Evolutionary conservation across 2,329 filamentous ascomycete genomes (phyloP).

Genomic region (Claviceps citrina): DNA sequence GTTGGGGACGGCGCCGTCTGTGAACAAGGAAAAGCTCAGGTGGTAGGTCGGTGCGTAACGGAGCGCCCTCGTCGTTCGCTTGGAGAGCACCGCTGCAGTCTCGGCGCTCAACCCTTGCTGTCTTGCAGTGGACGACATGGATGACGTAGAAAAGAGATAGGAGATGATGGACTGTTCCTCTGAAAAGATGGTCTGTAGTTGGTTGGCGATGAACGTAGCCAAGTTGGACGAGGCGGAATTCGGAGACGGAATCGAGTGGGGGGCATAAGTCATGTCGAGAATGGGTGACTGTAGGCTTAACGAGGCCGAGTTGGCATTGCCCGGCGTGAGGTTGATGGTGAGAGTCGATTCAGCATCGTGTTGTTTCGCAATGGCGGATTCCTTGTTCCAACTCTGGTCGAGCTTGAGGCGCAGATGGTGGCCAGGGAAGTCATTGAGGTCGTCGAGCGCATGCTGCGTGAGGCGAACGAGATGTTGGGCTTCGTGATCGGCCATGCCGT

Average conservation of each 20-base stretch:
- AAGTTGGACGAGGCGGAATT: conserved; percentile 58
- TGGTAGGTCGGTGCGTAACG: conserved; percentile 92
- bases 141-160: conserved; percentile 49
- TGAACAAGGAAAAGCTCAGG: conserved; percentile 89
- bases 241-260: conserved; percentile 49
- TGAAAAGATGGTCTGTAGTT: conserved; percentile 62
- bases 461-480: conserved; percentile 58
- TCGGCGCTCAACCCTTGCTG: conserved; percentile 33
- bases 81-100: conserved; percentile 40
- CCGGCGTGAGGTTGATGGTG: conserved; percentile 53
- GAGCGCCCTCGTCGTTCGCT: conserved; percentile 68
- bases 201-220: conserved; percentile 61
- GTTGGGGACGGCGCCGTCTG: conserved; percentile 59
- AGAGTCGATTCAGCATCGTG: conserved; percentile 41
- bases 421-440: conserved; percentile 70
- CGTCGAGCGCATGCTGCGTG: conserved; percentile 77
- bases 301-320: conserved; percentile 42
- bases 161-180: conserved; percentile 83
- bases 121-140: conserved; percentile 32
- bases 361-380: conserved; percentile 15
- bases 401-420: conserved; percentile 53
- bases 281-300: conserved; percentile 55
- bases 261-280: conserved; percentile 64
- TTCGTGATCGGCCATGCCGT: conserved; percentile 48
- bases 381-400: conserved; percentile 12